Conservation (phyloP, 2,329 filamentous ascomycete species). For the Incumbomyces delicatus region DNA sequence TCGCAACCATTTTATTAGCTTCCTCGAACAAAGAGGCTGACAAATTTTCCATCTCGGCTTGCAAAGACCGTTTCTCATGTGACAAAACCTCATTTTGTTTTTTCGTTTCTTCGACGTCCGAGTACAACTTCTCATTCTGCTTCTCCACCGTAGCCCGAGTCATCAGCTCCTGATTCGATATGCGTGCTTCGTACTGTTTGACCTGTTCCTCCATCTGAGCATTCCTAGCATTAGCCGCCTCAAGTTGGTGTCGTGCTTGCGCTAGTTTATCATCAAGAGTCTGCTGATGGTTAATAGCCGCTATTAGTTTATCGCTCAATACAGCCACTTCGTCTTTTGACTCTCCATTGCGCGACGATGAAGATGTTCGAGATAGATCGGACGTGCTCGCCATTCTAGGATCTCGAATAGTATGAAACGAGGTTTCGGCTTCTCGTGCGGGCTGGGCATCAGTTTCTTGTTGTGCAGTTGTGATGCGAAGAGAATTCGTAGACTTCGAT, state of each 20-base stretch:
- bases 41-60: conserved; percentile 81
- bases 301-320: conserved; percentile 89
- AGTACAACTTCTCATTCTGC: conserved; percentile 54
- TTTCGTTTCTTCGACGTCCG: conserved; percentile 55
- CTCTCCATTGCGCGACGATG: conserved; percentile 44
- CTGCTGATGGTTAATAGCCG: conserved; percentile 94
- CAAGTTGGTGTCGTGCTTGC: conserved; percentile 72
- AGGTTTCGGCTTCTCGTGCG: conserved; percentile 21
- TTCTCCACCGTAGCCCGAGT: conserved; percentile 62
- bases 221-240: conserved; percentile 58
- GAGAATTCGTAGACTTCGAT: conserved; percentile 35
- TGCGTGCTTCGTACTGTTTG: conserved; percentile 57
- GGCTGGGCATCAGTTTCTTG: conserved; percentile 23
- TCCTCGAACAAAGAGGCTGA: conserved; percentile 95
- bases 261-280: conserved; percentile 80
- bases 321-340: conserved; percentile 70
- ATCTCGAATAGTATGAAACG: conserved; percentile 39
- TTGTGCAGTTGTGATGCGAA: conserved; percentile 27
- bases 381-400: conserved; percentile 29
- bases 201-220: conserved; percentile 59
- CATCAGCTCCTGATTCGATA: conserved; percentile 66
- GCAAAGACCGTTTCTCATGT: conserved; percentile 77
- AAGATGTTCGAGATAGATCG: conserved; percentile 28
- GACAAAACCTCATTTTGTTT: conserved; percentile 56
- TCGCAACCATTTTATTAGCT: conserved; percentile 95